Evolutionary conservation across 441 rosid species (phyloP), one percentile per base, ranked within the genome.

Genomic region (Erodium trifolium): DNA sequence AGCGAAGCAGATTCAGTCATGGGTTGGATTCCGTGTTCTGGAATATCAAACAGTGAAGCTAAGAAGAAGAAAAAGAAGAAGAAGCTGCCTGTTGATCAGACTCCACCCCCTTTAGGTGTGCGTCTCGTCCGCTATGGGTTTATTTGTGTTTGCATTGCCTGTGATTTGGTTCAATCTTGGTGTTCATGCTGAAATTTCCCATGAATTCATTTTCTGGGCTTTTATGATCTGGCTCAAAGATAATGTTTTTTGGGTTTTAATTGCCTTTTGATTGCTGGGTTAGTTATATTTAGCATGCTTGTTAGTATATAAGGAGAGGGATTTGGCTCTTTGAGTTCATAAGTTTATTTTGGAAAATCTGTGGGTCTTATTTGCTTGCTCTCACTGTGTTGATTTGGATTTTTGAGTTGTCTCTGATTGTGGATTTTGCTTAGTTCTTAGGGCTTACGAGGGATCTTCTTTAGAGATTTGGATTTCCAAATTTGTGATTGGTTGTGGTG

Each of bases 1-100:
- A 37, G 57, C 55, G 0, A 37, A 37, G 41, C 41, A 37, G 43
- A 59, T 18, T 11, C 27, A 65, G 74, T 66, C 72, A 88, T 89
- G 97, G 81, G 88, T 60, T 88, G 96, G 97, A 79, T 89, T 70
- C 91, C 94, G 9, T 92, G 96, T 74, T 89, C 90, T 66, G 91
- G 94, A 12, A 77, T 74, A 57, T 83, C 88, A 35, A 77, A 68
- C 12, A 73, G 74, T 35, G 80, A 63, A 68, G 74, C 72, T 35
- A 77, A 79, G 66, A 51, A 75, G 45, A 84, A 82, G 73, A 83
- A 70, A 65, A 82, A 82, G 74, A 80, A 72, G 63, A 88, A 88
- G 67, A 57, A 57, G 63, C 63, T 57, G 23, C 71, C 72, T 10
- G 45, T 74, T 79, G 77, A 85, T 76, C 83, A 76, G 70, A 72